Percentiles rank a stretch among this genome's conserved stretches.
phyloP scores from a whole-genome alignment of 192 early-diverging fungal species.

The Entomortierella beljakovae region DNA sequence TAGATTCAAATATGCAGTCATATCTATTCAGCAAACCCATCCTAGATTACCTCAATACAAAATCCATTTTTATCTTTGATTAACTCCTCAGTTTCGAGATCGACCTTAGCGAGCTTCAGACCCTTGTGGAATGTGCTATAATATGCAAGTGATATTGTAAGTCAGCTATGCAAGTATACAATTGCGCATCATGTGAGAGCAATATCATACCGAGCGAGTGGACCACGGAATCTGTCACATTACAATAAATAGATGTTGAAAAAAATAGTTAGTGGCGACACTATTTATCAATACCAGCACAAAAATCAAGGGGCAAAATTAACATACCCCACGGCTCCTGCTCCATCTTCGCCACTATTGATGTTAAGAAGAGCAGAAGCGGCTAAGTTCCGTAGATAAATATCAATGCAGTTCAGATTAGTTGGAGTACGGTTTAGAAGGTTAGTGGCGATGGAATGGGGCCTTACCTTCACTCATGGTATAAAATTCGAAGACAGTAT shows the following conservation, averaged over 20 bases:
- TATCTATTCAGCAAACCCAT: not conserved
- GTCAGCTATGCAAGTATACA: not conserved
- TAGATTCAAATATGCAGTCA: not conserved
- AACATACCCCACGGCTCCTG: conserved; percentile 70
- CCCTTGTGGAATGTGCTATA: not conserved
- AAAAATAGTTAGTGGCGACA: conserved; percentile 51
- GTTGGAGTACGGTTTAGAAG: no score
- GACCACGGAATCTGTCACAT: not conserved
- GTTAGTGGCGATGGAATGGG: no score
- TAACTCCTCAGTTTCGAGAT: conserved; percentile 66
- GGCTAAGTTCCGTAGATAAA: not conserved
- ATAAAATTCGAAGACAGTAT: conserved; percentile 74
- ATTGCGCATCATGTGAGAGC: not conserved
- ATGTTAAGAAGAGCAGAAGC: conserved; percentile 54
- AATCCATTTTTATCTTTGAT: conserved; percentile 61
- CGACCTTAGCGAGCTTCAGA: conserved; percentile 61
- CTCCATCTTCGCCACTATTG: conserved; percentile 61
- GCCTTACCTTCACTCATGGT: conserved; percentile 75
- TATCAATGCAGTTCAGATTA: no score
- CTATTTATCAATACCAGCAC: conserved; percentile 58
- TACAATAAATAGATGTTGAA: conserved; percentile 30
- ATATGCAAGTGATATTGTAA: not conserved
- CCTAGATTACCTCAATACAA: conserved; percentile 44
- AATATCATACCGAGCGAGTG: conserved; percentile 1
- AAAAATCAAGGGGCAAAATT: conserved; percentile 24